Evolutionary conservation across 768 basidiomycete species (phyloP).

Genomic region (Naematelia encephala): DNA sequence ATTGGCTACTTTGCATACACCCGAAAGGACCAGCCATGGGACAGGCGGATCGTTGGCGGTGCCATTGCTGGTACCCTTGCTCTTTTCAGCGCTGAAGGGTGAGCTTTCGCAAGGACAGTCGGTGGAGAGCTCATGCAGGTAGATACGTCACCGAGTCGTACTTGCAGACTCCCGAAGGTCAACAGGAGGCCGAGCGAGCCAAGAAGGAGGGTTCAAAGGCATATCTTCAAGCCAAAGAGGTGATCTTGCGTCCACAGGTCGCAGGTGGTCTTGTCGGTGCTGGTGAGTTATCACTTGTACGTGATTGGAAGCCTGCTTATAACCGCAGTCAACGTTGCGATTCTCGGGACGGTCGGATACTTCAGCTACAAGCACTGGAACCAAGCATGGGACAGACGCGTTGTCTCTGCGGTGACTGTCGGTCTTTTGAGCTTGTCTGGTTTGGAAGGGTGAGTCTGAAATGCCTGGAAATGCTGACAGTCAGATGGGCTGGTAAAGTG

Average conservation of each 20-base stretch:
- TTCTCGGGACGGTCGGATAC: slow-evolving; percentile 61
- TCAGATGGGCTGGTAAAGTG: slow-evolving; percentile 54
- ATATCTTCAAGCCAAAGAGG: slow-evolving; percentile 59
- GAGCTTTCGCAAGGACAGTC: slow-evolving; percentile 7
- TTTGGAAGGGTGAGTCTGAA: slow-evolving; percentile 62
- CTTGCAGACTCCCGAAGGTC: slow-evolving; percentile 60
- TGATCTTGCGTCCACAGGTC: slow-evolving; percentile 63
- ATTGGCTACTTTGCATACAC: slow-evolving; percentile 65
- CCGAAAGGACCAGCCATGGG: slow-evolving; percentile 57
- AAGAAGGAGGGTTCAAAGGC: slow-evolving; percentile 56
- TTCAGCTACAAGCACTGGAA: slow-evolving; percentile 66
- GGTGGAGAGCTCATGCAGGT: slow-evolving; percentile 2
- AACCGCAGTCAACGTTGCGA: slow-evolving; percentile 60
- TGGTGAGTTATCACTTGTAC: slow-evolving; percentile 51
- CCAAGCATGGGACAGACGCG: slow-evolving; percentile 64
- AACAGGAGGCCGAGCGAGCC: slow-evolving; percentile 59
- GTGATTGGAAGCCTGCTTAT: background rate
- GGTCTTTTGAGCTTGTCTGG: slow-evolving; percentile 63
- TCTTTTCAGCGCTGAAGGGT: slow-evolving; percentile 49
- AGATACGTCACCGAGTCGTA: slow-evolving; percentile 66
- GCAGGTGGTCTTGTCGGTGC: slow-evolving; percentile 64
- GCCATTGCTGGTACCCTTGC: slow-evolving; percentile 44
- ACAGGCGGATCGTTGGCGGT: slow-evolving; percentile 45
- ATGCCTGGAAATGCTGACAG: background rate
- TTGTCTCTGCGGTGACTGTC: slow-evolving; percentile 60